Base-by-base conservation (phyloP, 2,329 filamentous ascomycete species). In the Aureobasidium sp. region DNA sequence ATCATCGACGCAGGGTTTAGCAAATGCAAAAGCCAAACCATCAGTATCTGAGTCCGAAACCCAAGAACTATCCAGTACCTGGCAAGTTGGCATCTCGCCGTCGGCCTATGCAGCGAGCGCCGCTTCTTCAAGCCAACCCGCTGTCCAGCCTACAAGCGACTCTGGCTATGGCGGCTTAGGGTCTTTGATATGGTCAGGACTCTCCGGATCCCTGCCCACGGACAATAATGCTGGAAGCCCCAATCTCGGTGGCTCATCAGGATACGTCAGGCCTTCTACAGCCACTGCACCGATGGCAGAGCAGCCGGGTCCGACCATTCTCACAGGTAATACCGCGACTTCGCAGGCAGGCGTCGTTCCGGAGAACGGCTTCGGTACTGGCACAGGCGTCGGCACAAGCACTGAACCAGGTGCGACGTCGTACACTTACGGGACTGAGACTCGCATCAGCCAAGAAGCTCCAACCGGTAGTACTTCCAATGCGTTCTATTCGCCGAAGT, bases 51-150 rank as follows among this genome's bases (percentile, higher is more conserved):
- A 57, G n/a, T 13, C 53, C 12, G 53, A 46, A 2, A 13, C 10
- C 12, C 17, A 34, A 26, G n/a, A 8, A 15, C 5, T 20, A 20
- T 27, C 55, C 1, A 39, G 42, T 48, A 37, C 55, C 6, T 47
- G 42, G 55, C 55, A 47, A 39, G 55, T 58, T 20, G 55, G 55
- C 13, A 58, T 58, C 32, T 58, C 55, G n/a, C 55, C 55, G 15
- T 37, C 42, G 10, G 32, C 34, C 8, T 13, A 37, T 27, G 32
- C 42, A 48, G 15, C 55, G 39, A 39, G 29, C 42, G 17, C 55
- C 5, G 13, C 39, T 46, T 9, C 23, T 8, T 46, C 37, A 39
- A 23, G 15, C 5, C 52, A 44, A 37, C 9, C n/a, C 13, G 2
- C 20, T 20, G 23, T 7, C 3, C 39, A 58, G 13, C n/a, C 53